These are phyloP conservation scores for Marchantia polymorpha DNA, from an alignment of 225 moss, liverwort and hornwort species.

Conservation along the genomic window DNA sequence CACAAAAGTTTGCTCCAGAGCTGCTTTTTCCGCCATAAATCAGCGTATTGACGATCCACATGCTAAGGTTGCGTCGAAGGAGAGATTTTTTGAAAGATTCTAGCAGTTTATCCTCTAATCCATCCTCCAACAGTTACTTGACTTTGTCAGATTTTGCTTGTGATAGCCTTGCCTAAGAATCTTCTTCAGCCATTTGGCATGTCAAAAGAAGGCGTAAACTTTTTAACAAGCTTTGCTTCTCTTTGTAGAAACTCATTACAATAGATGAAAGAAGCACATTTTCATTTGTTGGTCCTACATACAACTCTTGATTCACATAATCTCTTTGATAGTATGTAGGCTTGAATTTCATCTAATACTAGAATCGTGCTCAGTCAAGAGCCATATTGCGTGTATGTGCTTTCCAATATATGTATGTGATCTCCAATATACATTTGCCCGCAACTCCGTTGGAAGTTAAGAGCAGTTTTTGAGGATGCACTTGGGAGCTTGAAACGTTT, in stretches of 20 bases:
- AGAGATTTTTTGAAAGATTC: constrained; percentile 58
- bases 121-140: constrained; percentile 56
- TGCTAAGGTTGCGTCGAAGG: constrained; percentile 73
- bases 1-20: constrained; percentile 82
- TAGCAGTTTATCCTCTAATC: constrained; percentile 67
- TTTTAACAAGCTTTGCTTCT: constrained; percentile 85
- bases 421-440: constrained; percentile 62
- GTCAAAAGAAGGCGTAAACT: constrained; percentile 74
- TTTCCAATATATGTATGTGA: no score
- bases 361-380: constrained; percentile 71
- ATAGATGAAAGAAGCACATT: constrained; percentile 62
- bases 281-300: constrained; percentile 47
- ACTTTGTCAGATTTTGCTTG: constrained; percentile 64
- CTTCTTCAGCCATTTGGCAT: constrained; percentile 87
- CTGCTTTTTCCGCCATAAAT: constrained; percentile 87
- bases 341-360: constrained; percentile 90
- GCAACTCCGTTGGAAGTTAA: constrained; percentile 61
- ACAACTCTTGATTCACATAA: constrained; percentile 54
- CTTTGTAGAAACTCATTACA: constrained; percentile 77
- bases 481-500: constrained; percentile 67
- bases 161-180: constrained; percentile 48
- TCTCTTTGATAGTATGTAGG: constrained; percentile 79
- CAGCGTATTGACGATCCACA: constrained; percentile 72
- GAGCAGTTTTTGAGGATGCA: constrained; percentile 58
- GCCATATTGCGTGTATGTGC: constrained; percentile 55